phyloP scores from a whole-genome alignment of 148 eudicot species.

The Limonium bicolor region DNA sequence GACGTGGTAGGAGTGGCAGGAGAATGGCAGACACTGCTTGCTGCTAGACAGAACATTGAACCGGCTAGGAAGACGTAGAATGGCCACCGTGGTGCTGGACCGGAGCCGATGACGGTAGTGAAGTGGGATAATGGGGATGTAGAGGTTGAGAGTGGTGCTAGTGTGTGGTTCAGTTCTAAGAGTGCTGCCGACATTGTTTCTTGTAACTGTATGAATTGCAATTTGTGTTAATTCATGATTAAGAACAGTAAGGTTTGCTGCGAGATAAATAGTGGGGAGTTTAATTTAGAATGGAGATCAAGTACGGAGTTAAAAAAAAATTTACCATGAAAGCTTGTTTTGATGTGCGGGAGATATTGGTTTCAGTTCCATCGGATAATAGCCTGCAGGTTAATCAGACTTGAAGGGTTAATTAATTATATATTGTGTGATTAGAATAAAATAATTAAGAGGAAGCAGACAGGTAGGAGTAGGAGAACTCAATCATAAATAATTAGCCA shows the following conservation, averaged over 20 bases:
- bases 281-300: background rate
- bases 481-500: background rate
- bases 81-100: constrained; percentile 55
- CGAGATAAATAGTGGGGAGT: constrained; percentile 3
- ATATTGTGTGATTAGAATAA: background rate
- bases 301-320: too few species aligned
- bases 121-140: background rate
- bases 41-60: constrained; percentile 87
- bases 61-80: constrained; percentile 74
- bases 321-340: constrained; percentile 21
- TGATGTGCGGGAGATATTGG: constrained; percentile 40
- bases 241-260: background rate
- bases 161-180: constrained; percentile 26
- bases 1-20: constrained; percentile 60
- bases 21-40: constrained; percentile 81
- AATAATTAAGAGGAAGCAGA: background rate
- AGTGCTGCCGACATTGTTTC: constrained; percentile 25
- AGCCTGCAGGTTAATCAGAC: constrained; percentile 29
- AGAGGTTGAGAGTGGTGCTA: background rate
- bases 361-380: constrained; percentile 24
- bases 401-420: background rate
- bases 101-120: background rate
- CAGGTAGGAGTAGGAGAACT: background rate
- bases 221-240: too few species aligned
- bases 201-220: constrained; percentile 18